Conservation (phyloP, 352 stramenopile genomes). For the Pythium aristosporum region DNA sequence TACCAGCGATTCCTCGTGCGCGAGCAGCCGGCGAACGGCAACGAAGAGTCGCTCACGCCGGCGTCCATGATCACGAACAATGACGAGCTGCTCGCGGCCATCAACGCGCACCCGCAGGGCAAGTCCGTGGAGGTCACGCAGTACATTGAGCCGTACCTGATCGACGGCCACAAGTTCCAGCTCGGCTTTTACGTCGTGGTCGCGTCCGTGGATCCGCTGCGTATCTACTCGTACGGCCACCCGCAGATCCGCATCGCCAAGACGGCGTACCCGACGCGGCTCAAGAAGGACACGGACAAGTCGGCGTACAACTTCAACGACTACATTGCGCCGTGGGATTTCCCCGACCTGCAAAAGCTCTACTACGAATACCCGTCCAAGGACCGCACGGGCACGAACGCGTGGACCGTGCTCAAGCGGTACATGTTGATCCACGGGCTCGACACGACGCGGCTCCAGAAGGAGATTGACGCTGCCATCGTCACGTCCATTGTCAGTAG, state of each 20-base stretch:
- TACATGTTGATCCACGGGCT: slow-evolving; percentile 59
- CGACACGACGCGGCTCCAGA: slow-evolving; percentile 60
- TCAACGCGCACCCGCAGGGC: slow-evolving; percentile 45
- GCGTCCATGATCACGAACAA: slow-evolving; percentile 44
- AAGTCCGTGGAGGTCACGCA: slow-evolving; percentile 62
- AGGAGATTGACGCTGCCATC: slow-evolving; percentile 67
- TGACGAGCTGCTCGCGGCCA: slow-evolving; percentile 44
- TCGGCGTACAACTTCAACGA: slow-evolving; percentile 69
- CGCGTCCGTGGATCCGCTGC: slow-evolving; percentile 80
- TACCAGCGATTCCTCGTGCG: slow-evolving; percentile 68
- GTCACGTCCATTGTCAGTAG: slow-evolving; percentile 59
- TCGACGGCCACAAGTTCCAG: slow-evolving; percentile 88
- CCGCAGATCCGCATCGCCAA: slow-evolving; percentile 75
- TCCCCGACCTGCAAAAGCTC: slow-evolving; percentile 52
- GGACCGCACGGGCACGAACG: slow-evolving; percentile 53
- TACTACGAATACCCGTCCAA: slow-evolving; percentile 67
- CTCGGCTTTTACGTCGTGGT: slow-evolving; percentile 87
- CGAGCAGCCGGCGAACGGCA: slow-evolving; percentile 32
- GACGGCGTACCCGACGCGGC: slow-evolving; percentile 44
- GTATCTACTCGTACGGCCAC: slow-evolving; percentile 82
- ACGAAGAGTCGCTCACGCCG: slow-evolving; percentile 31
- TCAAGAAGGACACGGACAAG: slow-evolving; percentile 40
- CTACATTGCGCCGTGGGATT: slow-evolving; percentile 71
- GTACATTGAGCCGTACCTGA: slow-evolving; percentile 82
- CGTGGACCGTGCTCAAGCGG: slow-evolving; percentile 64